Base-by-base conservation (phyloP, 192 early-diverging fungal species). In the Chytriomyces confervae region DNA sequence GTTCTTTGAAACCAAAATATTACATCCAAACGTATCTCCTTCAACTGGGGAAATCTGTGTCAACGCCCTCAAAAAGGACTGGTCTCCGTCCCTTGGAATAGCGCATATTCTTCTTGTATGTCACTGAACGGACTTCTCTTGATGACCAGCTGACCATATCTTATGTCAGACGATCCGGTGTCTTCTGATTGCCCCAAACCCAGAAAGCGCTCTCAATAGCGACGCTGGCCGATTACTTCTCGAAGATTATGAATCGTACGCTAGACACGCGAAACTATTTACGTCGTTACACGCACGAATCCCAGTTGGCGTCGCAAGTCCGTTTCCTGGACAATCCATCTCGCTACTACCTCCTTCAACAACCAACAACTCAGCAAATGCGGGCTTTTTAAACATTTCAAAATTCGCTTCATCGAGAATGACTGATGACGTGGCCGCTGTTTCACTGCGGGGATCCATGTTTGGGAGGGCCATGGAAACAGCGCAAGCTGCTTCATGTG, bases 141-240 rank as follows among this genome's bases (percentile, higher is more conserved):
- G 23, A 49, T 13, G 61, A 36, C 2, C 0, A 36, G 36, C 36
- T 36, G 36, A 36, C 4, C 36, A 36, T 36, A 36, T 36, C 36
- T 36, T 36, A 48, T 1, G 1, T 5, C 72, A 95, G 94, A 96
- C 95, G 1, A 93, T 98, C 73, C 97, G 97, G 80, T 98, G 96
- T 81, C 80, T 98, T 62, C 83, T 98, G 71, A 96, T 97, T 61
- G 93, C 91, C 57, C 97, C 97, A 4, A 98, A 98, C 81, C 91
- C 96, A 47, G 97, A 98, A 75, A 96, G 94, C 0, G 97, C 97
- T 9, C 84, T 98, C 65, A 98, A 98, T 75, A 95, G 96, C 80
- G 95, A 98, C 77, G 97, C 97, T 0, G 97, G 95, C 16, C 90
- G 91, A 69, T 88, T 96, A 51, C 88, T 97, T 45, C 84, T 97